phyloP scores from a whole-genome alignment of 345 rosid genomes.

The Pelargonium nanum region DNA sequence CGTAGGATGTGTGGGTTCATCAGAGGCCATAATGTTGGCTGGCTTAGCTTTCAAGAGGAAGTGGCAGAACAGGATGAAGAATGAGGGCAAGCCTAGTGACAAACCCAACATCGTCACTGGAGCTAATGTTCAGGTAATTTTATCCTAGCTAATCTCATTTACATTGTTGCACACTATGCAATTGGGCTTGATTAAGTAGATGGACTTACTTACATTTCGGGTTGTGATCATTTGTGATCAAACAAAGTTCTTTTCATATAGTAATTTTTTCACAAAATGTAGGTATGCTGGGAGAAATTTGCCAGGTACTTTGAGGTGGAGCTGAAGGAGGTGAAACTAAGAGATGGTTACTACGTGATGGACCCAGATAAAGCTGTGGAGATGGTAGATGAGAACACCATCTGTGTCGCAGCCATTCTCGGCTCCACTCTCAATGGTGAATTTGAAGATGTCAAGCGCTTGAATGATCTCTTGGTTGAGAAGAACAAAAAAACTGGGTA shows the following conservation, averaged over 20 bases:
- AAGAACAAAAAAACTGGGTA: constrained; percentile 30
- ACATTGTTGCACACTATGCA: too few species aligned
- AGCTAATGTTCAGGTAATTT: constrained; percentile 30
- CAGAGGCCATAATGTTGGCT: constrained; percentile 38
- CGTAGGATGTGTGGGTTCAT: constrained; percentile 34
- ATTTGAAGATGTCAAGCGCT: constrained; percentile 35
- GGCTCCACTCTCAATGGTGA: constrained; percentile 39
- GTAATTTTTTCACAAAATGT: neutral
- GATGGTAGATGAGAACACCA: constrained; percentile 37
- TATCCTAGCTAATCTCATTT: too few species aligned
- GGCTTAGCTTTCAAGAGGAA: constrained; percentile 33
- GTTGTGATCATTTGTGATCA: too few species aligned
- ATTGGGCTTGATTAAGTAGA: too few species aligned
- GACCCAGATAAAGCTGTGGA: constrained; percentile 32
- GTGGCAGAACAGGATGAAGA: constrained; percentile 33
- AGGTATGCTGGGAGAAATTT: constrained; percentile 44
- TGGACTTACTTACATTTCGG: too few species aligned
- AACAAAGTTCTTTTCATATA: too few species aligned
- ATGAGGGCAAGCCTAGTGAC: constrained; percentile 24
- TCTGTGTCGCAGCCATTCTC: constrained; percentile 36
- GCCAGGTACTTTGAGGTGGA: constrained; percentile 42
- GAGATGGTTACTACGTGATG: constrained; percentile 34
- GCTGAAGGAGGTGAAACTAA: constrained; percentile 32
- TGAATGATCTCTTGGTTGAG: constrained; percentile 24
- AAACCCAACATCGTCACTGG: constrained; percentile 41